phyloP scores from a whole-genome alignment of 371 early-diverging fungal species.

The Zopfochytrium polystomum region DNA sequence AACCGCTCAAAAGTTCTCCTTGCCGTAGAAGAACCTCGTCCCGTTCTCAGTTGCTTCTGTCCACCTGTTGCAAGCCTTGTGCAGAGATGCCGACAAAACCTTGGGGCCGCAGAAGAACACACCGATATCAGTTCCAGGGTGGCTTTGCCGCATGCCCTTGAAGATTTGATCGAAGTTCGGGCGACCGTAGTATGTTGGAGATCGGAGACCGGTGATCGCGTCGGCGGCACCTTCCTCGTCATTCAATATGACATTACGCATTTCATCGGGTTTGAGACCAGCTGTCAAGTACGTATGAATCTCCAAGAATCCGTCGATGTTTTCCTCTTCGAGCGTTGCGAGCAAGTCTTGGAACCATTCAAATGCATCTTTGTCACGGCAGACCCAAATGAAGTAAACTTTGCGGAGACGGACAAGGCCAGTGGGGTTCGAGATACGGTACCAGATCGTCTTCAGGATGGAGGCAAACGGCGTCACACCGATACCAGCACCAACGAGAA shows the following conservation, averaged over 20 bases:
- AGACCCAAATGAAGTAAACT: slow-evolving; percentile 85
- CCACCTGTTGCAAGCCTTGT: slow-evolving; percentile 61
- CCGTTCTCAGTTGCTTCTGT: slow-evolving; percentile 51
- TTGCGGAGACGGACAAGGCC: slow-evolving; percentile 60
- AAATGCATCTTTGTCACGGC: slow-evolving; percentile 69
- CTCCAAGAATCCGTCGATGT: slow-evolving; percentile 45
- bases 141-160: slow-evolving; percentile 28
- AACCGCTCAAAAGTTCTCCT: slow-evolving; percentile 27
- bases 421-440: slow-evolving; percentile 50
- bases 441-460: slow-evolving; percentile 55
- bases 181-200: slow-evolving; percentile 49
- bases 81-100: slow-evolving; percentile 51
- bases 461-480: slow-evolving; percentile 59
- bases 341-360: slow-evolving; percentile 61
- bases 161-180: slow-evolving; percentile 54
- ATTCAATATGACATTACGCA: slow-evolving; percentile 50
- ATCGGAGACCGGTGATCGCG: slow-evolving; percentile 50
- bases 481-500: slow-evolving; percentile 61
- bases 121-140: slow-evolving; percentile 48
- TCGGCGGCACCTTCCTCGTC: slow-evolving; percentile 43
- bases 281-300: slow-evolving; percentile 49
- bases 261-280: slow-evolving; percentile 40
- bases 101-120: slow-evolving; percentile 61
- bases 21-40: slow-evolving; percentile 50
- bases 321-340: slow-evolving; percentile 50